A percentile compares a stretch with the other conserved stretches of the same genome.
These are phyloP conservation scores for Tetrahymena malaccensis DNA, from an alignment of 73 alveolate species.

Conservation along the genomic window DNA sequence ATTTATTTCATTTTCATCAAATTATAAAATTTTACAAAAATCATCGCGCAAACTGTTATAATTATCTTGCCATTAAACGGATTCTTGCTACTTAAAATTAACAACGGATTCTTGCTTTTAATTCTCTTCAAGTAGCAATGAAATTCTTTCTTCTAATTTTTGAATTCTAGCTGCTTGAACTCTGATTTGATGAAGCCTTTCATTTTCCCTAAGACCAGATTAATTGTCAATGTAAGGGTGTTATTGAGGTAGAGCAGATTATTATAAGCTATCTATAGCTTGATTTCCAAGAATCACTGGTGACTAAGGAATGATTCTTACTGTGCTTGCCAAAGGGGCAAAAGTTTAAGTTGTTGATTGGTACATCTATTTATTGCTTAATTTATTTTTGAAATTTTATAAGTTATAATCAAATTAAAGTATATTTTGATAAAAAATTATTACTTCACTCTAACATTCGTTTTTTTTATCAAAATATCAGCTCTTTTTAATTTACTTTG, in stretches of 20 bases:
- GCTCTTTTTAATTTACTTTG: not conserved
- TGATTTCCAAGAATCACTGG: not conserved
- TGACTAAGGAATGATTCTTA: not conserved
- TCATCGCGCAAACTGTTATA: not conserved
- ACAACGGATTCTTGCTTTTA: not conserved
- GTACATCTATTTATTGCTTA: not conserved
- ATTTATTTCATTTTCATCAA: not conserved
- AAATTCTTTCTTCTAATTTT: not conserved
- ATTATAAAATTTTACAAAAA: not conserved
- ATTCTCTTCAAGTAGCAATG: not conserved
- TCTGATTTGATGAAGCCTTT: not conserved
- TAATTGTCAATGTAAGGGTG: not conserved
- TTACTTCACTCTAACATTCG: not conserved
- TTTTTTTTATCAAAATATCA: not conserved
- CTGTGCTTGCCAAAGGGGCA: not conserved
- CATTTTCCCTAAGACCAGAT: not conserved
- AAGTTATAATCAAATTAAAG: not conserved
- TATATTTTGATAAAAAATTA: not conserved
- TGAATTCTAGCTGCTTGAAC: not conserved
- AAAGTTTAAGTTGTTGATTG: not conserved
- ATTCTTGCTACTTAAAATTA: not conserved
- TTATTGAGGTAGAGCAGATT: not conserved
- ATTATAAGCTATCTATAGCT: not conserved
- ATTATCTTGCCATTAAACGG: not conserved
- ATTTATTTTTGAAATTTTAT: not conserved